These are phyloP conservation scores for Salvia miltiorrhiza DNA, from an alignment of 257 asterid genomes.

Conservation along the genomic window DNA sequence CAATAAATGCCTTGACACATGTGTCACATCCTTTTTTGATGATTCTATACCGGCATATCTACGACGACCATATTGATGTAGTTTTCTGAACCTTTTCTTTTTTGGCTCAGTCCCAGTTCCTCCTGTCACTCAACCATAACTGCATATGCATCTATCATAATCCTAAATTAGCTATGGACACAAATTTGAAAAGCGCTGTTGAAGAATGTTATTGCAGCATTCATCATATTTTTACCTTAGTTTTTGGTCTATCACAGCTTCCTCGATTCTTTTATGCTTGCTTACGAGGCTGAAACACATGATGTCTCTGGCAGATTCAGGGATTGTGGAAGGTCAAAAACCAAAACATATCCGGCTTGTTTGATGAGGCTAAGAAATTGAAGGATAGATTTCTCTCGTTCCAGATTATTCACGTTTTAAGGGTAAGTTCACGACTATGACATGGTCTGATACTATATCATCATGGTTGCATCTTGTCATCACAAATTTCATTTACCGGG, in stretches of 20 bases:
- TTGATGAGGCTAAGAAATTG: slow-evolving; percentile 67
- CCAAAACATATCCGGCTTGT: slow-evolving; percentile 63
- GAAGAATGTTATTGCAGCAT: not conserved
- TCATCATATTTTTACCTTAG: not conserved
- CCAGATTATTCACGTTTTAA: slow-evolving; percentile 65
- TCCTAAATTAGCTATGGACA: too few species aligned
- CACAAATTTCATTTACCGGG: not conserved
- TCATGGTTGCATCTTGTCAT: not conserved
- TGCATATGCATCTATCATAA: too few species aligned
- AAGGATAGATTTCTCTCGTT: slow-evolving; percentile 71
- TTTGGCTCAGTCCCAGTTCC: too few species aligned
- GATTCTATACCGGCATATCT: too few species aligned
- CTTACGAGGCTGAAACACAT: not conserved
- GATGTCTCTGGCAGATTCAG: slow-evolving; percentile 53
- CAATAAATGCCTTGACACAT: too few species aligned
- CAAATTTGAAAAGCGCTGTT: too few species aligned
- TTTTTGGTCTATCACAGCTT: not conserved
- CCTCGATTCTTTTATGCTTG: not conserved
- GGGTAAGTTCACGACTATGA: slow-evolving; percentile 46
- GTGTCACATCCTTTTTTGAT: too few species aligned
- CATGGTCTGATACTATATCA: not conserved
- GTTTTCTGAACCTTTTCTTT: too few species aligned
- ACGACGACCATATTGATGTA: too few species aligned
- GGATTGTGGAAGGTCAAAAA: slow-evolving; percentile 91
- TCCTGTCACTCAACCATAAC: too few species aligned